phyloP scores from a whole-genome alignment of 805 yeast species.

The Sugiyamaella marilandica region DNA sequence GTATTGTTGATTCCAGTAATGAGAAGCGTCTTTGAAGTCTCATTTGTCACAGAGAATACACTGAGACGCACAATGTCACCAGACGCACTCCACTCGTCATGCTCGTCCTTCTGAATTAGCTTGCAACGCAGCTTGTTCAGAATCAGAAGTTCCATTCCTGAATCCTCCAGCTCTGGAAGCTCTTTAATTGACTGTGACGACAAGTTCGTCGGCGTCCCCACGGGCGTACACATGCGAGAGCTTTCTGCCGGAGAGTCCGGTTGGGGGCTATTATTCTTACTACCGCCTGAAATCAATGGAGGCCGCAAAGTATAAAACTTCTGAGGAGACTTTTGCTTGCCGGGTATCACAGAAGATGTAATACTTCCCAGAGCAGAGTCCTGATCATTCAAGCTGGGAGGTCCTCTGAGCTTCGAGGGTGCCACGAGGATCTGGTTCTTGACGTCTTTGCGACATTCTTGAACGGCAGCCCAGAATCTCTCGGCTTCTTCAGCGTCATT shows the following conservation, averaged over 20 bases:
- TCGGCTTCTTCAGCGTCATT: constrained; percentile 14
- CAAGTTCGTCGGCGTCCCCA: not conserved
- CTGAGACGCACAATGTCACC: constrained; percentile 20
- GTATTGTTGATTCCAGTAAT: constrained; percentile 6
- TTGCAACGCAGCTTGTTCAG: constrained; percentile 23
- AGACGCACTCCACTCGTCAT: constrained; percentile 15
- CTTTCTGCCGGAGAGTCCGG: not conserved
- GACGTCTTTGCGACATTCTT: constrained; percentile 17
- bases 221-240: not conserved
- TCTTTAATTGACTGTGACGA: not conserved
- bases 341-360: constrained; percentile 7
- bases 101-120: constrained; percentile 11
- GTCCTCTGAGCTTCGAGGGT: not conserved
- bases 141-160: constrained; percentile 16
- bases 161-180: not conserved
- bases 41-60: constrained; percentile 16
- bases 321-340: not conserved
- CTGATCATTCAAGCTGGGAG: constrained; percentile 17
- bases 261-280: not conserved
- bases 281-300: constrained; percentile 5
- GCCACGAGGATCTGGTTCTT: constrained; percentile 17
- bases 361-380: constrained; percentile 20
- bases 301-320: constrained; percentile 3
- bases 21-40: constrained; percentile 13
- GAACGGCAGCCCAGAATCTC: constrained; percentile 19